phyloP scores from a whole-genome alignment of 208 protist species.

The Wallacemonas collosoma region DNA sequence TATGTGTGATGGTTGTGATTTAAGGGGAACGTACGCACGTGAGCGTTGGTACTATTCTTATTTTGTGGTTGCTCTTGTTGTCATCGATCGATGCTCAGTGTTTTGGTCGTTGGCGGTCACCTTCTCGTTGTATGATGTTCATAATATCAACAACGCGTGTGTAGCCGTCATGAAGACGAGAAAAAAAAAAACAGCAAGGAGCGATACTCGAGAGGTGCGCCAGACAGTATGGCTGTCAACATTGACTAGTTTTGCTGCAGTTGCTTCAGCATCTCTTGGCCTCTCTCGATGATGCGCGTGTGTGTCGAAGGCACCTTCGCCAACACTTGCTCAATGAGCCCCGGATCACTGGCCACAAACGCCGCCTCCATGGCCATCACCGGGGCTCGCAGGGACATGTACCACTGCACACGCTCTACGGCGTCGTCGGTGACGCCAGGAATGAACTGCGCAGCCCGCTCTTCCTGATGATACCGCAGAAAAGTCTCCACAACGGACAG shows the following conservation, averaged over 20 bases:
- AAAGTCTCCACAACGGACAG: constrained; percentile 37
- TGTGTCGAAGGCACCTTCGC: constrained; percentile 23
- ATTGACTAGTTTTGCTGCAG: not conserved
- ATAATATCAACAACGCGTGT: not conserved
- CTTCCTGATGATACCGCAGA: constrained; percentile 26
- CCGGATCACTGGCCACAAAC: constrained; percentile 28
- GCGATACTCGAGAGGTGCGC: too few relatives aligned
- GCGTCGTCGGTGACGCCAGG: constrained; percentile 32
- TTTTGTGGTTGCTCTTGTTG: too few relatives aligned
- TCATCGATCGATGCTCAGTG: too few relatives aligned
- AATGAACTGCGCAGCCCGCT: constrained; percentile 41
- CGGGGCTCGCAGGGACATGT: constrained; percentile 39
- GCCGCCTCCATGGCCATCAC: constrained; percentile 56
- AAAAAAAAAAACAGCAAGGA: not conserved
- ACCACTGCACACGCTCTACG: constrained; percentile 46
- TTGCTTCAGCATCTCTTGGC: constrained; percentile 2
- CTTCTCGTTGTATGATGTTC: too few relatives aligned
- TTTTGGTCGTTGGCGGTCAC: too few relatives aligned
- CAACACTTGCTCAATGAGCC: constrained; percentile 52
- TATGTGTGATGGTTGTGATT: too few relatives aligned
- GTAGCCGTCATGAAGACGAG: not conserved
- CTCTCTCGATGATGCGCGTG: constrained; percentile 7
- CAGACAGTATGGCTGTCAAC: too few relatives aligned
- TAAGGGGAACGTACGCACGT: too few relatives aligned
- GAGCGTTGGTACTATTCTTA: too few relatives aligned